These are phyloP conservation scores for Pichia cephalocereana DNA, from an alignment of 805 yeast species.

Conservation along the genomic window DNA sequence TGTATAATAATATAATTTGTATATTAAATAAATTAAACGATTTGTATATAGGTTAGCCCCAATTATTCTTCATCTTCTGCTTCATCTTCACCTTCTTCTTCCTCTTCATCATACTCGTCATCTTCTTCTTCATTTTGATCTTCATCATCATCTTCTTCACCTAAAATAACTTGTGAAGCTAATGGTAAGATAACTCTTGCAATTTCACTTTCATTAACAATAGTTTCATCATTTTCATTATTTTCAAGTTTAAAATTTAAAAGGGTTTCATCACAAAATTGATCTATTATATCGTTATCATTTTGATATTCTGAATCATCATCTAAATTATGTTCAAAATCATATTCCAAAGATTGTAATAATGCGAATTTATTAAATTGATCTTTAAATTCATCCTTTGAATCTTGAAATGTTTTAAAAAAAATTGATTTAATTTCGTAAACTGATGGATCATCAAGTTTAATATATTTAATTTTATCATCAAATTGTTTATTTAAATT, in stretches of 20 bases:
- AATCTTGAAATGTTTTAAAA: conserved; percentile 16
- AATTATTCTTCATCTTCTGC: too few species aligned
- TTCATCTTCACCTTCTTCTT: background rate
- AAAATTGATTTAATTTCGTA: conserved; percentile 29
- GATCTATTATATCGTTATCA: conserved; percentile 22
- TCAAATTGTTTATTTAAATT: conserved; percentile 18
- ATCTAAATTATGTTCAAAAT: conserved; percentile 24
- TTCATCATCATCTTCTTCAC: conserved; percentile 5
- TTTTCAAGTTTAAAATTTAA: conserved; percentile 14
- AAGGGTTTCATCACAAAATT: conserved; percentile 23
- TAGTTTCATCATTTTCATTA: conserved; percentile 9
- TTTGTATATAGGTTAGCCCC: too few species aligned
- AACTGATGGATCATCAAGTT: conserved; percentile 20
- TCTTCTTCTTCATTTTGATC: background rate
- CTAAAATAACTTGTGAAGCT: conserved; percentile 26
- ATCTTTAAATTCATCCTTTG: conserved; percentile 14
- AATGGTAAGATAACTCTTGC: conserved; percentile 26
- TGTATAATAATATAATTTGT: background rate
- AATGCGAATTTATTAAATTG: conserved; percentile 26
- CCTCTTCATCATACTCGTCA: background rate
- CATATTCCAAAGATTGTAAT: conserved; percentile 28
- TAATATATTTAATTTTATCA: conserved; percentile 16
- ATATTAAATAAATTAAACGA: background rate
- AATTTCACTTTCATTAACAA: conserved; percentile 18
- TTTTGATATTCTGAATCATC: conserved; percentile 18